Evolutionary conservation across 2,329 filamentous ascomycete species (phyloP), one percentile per base, ranked within the genome.

Genomic region (Chaetomiaceae sp.): DNA sequence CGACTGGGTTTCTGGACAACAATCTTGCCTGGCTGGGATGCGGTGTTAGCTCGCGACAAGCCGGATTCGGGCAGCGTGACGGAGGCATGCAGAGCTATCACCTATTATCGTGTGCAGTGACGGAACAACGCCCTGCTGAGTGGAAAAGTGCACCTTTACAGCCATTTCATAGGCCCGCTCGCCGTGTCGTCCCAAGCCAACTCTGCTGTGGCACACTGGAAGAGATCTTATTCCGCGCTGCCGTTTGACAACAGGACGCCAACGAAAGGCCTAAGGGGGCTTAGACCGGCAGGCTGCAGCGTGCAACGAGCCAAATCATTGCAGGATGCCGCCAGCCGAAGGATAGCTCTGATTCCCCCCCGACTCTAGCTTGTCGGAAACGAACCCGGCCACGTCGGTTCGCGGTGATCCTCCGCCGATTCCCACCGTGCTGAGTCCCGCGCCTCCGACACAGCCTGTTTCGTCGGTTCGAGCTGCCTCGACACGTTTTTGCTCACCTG

Each of bases 211-310:
- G 19, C 27, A 47, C 34, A 12, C 33, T 38, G n/a, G 20, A n/a
- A 37, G 26, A 3, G 18, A 22, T 37, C 17, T 30, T 34, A 48
- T 48, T 48, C 45, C 45, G 34, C 39, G 39, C 34, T 2, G 19
- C 15, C 14, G 45, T 48, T 17, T 15, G 45, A 48, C 45, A 39
- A 27, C 8, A 12, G 30, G 14, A 15, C 38, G 34, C 39, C 38
- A 30, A 35, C 26, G 15, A 30, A 14, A n/a, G 34, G 11, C 22
- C 26, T 18, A 26, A 14, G 39, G 29, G 33, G 24, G 34, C 29
- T 29, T 14, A 14, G 15, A 8, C 9, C 29, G 39, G 39, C 35
- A 43, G 6, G 24, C 10, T 43, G 45, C 45, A 48, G 39, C 20
- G 45, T 42, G 33, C 34, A 19, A 47, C 45, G 20, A 24, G 32